These are phyloP conservation scores for Neofusicoccum cordaticola DNA, from an alignment of 2,329 filamentous ascomycete species.

Conservation along the genomic window DNA sequence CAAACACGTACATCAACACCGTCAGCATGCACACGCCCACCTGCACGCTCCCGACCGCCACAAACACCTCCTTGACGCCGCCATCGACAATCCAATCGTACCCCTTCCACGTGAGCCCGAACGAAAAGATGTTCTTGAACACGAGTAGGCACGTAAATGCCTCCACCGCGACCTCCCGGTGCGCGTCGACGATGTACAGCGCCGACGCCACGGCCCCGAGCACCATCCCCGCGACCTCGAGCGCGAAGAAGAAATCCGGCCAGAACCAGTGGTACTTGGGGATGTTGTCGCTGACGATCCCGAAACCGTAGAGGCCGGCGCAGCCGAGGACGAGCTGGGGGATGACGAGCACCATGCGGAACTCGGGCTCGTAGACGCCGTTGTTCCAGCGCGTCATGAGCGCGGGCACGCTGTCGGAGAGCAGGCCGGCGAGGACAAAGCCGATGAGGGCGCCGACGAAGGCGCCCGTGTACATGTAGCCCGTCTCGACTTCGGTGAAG, in stretches of 20 bases:
- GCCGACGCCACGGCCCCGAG: constrained; percentile 82
- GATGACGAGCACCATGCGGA: constrained; percentile 76
- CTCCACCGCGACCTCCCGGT: constrained; percentile 84
- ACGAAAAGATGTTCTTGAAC: constrained; percentile 94
- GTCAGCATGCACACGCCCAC: constrained; percentile 71
- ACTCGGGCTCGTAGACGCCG: constrained; percentile 56
- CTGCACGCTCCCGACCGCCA: constrained; percentile 72
- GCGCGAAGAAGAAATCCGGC: constrained; percentile 76
- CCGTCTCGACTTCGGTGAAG: constrained; percentile 76
- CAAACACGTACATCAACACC: constrained; percentile 59
- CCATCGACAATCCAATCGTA: constrained; percentile 73
- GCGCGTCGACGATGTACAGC: constrained; percentile 88
- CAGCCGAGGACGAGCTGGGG: constrained; percentile 77
- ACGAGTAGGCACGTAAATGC: constrained; percentile 86
- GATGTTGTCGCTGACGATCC: constrained; percentile 64
- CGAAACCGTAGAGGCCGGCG: constrained; percentile 81
- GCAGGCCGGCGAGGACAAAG: constrained; percentile 68
- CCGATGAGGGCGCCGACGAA: constrained; percentile 81
- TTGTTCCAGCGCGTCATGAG: constrained; percentile 70
- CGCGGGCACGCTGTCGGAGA: constrained; percentile 71
- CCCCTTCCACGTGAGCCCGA: constrained; percentile 77
- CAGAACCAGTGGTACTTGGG: constrained; percentile 67
- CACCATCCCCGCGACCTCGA: constrained; percentile 87
- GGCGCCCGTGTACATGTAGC: constrained; percentile 82
- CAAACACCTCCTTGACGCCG: constrained; percentile 66